Conservation (phyloP, 768 basidiomycete species). For the Panaeolus papilionaceus region DNA sequence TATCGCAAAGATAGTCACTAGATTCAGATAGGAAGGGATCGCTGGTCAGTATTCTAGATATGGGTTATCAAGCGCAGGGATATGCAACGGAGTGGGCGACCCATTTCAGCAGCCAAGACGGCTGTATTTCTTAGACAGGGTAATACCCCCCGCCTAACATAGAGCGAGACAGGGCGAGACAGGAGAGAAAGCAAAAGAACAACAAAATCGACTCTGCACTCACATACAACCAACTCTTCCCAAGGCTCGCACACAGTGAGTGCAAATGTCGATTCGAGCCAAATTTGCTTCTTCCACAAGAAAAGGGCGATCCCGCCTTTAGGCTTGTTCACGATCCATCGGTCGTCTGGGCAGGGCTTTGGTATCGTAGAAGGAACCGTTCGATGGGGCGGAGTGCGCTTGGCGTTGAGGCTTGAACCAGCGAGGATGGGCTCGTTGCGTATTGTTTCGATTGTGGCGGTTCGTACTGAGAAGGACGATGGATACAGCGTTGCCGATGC, state of each 20-base stretch:
- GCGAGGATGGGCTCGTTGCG: not conserved
- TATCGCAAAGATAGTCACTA: constrained; percentile 18
- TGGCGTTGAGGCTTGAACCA: not conserved
- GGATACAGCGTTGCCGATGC: not conserved
- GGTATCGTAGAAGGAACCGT: not conserved
- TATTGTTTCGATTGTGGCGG: not conserved
- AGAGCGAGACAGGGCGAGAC: not conserved
- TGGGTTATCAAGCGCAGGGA: not conserved
- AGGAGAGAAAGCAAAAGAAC: not conserved
- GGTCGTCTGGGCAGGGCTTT: constrained; percentile 13
- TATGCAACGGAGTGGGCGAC: too few species aligned
- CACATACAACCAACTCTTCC: constrained; percentile 69
- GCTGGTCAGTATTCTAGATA: not conserved
- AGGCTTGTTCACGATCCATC: constrained; percentile 20
- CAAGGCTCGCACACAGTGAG: constrained; percentile 68
- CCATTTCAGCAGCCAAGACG: too few species aligned
- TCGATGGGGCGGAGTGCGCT: not conserved
- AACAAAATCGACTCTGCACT: constrained; percentile 31
- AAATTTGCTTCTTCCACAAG: constrained; percentile 60
- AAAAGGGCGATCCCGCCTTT: constrained; percentile 29
- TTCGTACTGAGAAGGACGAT: not conserved
- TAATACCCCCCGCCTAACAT: too few species aligned
- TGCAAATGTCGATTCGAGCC: constrained; percentile 65
- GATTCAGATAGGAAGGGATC: not conserved
- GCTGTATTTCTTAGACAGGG: too few species aligned